Evolutionary conservation across 441 rosid species (phyloP), one percentile per base, ranked within the genome.

Genomic region (Manihot esculenta): DNA sequence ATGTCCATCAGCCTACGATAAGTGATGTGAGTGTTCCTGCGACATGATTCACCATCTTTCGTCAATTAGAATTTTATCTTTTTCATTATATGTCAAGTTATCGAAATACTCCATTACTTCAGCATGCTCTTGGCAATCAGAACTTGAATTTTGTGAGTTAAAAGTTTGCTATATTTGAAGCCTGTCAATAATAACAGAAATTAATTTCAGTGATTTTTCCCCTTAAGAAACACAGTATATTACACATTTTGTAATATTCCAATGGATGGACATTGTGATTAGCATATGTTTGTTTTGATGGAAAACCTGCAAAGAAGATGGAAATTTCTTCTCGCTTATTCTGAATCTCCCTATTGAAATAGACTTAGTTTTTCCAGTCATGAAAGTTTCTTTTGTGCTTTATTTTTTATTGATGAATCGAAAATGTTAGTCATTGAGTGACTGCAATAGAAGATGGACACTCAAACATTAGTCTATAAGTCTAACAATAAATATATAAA

Each of bases 1-100:
- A 87, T 79, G 93, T 92, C 68, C 84, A 86, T 67, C 93, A 85
- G 51, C 90, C 97, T 69, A 77, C 93, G 20, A 75, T 90, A 66
- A 86, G 81, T 42, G 89, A 89, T 79, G 99, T 94, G 74, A 89
- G 97, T 85, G 45, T 66, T 35, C 23, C 69, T 41, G 73, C 56
- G 45, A 20, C 55, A 54, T 18, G 48, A 24, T 63, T 20, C 4
- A 41, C 23, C 11, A 30, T 10, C 2, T 53, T 57, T 45, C 10
- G 26, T 10, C 1, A 50, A 7, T 26, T 1, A n/a, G 18, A 21
- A 56, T 27, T n/a, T n/a, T 42, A 20, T 62, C n/a, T 4, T 10
- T n/a, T 15, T 20, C 23, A 21, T 50, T 17, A 13, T 42, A 61
- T 10, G 5, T 57, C 26, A 7, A 24, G 27, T 62, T 49, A 41